phyloP scores from a whole-genome alignment of 139 green algal genomes.

The Chlorella sorokiniana region DNA sequence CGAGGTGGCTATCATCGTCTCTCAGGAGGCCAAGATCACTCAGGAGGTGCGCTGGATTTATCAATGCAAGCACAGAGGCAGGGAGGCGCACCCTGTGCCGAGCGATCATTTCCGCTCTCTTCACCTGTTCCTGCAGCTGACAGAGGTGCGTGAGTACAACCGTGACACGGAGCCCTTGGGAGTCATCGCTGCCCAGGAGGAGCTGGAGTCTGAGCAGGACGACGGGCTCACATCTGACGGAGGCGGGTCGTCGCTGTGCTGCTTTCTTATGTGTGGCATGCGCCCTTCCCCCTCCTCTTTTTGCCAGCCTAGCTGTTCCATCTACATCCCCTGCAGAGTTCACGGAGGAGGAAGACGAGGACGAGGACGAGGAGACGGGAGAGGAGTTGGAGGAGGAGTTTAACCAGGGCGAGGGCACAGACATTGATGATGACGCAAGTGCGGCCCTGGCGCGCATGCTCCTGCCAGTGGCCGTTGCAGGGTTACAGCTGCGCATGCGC shows the following conservation, averaged over 20 bases:
- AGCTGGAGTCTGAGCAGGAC: conserved; percentile 22
- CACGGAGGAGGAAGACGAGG: conserved; percentile 7
- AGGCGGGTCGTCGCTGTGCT: background rate
- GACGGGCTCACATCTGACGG: conserved; percentile 17
- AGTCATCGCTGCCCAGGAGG: conserved; percentile 17
- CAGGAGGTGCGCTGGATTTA: conserved; percentile 10
- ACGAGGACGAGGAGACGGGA: background rate
- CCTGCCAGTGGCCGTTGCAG: background rate
- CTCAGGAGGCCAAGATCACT: conserved; percentile 16
- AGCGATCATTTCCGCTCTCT: background rate
- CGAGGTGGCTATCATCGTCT: conserved; percentile 30
- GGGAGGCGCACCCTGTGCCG: background rate
- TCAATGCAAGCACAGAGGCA: background rate
- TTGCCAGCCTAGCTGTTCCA: background rate
- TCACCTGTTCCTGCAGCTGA: background rate
- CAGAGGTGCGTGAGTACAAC: conserved; percentile 21
- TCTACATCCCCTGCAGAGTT: conserved; percentile 6
- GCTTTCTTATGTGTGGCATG: background rate
- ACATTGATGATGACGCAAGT: background rate
- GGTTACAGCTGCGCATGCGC: too few relatives aligned
- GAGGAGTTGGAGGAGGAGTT: background rate
- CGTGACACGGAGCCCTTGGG: conserved; percentile 6
- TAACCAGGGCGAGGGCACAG: background rate
- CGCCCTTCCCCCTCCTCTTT: background rate
- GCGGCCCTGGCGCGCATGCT: background rate